Base-by-base conservation (phyloP, 495 filamentous ascomycete species). In the Entonaema liquescens region DNA sequence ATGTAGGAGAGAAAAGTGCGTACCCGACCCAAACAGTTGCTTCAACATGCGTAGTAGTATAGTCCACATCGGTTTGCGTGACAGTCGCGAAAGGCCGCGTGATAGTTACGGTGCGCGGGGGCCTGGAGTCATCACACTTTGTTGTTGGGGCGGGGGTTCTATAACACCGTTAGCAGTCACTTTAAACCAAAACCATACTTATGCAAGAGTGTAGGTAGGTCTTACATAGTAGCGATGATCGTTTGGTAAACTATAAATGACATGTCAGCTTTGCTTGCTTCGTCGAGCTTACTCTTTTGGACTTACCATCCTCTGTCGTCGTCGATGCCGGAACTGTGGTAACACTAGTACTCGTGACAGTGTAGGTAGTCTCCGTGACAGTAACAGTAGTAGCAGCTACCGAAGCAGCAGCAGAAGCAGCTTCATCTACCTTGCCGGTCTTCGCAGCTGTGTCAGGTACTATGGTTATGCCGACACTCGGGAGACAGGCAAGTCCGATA, bases 221-320 rank as follows among this genome's bases (percentile, higher is more conserved):
- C 79, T 70, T 78, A 83, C 80, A 83, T 70, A 13, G 80, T 83
- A 2, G 79, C 77, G 3, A 79, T 83, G n/a, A 75, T 68, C 12
- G 76, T 82, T 56, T 57, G 55, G 60, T 78, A 67, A 23, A 82
- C 81, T 81, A 53, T 9, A 8, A 52, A 8, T 9, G 5, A 49
- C 53, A 55, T 66, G 55, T 71, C 44, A 78, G 64, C 59, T 12
- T 28, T 15, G 0, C 21, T 11, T 15, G 19, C 3, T 15, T 12
- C 15, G 11, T 33, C 5, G 5, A 9, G 29, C 23, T 2, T 5
- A 23, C 13, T 49, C 42, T 8, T 23, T 66, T 53, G 4, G 12
- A 60, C 80, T 74, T 29, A 81, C 79, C 78, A 59, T 76, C 67
- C 55, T 82, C 81, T 7, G 80, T 83, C 0, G 73, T 76, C 0